Percentiles rank a stretch among this genome's conserved stretches.
These are phyloP conservation scores for Rhodotorula paludigena DNA, from an alignment of 768 basidiomycete species.

Conservation along the genomic window DNA sequence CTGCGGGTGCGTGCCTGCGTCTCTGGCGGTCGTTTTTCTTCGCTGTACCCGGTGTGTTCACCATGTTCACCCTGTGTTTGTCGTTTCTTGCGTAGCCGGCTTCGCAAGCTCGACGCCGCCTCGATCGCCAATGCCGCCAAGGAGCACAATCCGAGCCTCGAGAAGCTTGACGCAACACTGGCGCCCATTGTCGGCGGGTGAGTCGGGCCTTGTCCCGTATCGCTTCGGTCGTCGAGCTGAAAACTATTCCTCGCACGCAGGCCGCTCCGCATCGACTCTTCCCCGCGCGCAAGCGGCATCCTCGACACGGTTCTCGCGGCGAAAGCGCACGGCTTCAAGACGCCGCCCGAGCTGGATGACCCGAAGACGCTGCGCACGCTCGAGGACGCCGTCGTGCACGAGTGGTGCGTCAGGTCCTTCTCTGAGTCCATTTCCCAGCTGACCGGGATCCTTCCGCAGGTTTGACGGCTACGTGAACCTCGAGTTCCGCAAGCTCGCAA, in stretches of 20 bases:
- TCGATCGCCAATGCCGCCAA: slow-evolving; percentile 53
- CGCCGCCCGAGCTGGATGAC: slow-evolving; percentile 70
- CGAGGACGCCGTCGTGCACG: slow-evolving; percentile 66
- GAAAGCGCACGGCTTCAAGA: slow-evolving; percentile 63
- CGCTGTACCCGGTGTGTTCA: too few species aligned
- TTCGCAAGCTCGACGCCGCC: slow-evolving; percentile 23
- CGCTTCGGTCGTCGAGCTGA: slow-evolving; percentile 47
- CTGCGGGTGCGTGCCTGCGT: slow-evolving; percentile 6
- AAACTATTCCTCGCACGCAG: slow-evolving; percentile 54
- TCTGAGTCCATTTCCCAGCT: neutral
- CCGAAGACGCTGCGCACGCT: slow-evolving; percentile 58
- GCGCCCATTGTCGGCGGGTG: slow-evolving; percentile 46
- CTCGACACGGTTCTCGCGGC: slow-evolving; percentile 64
- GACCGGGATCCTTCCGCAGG: slow-evolving; percentile 23
- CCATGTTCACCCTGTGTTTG: neutral
- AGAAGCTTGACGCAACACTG: slow-evolving; percentile 60
- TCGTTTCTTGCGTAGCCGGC: neutral
- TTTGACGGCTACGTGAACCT: slow-evolving; percentile 59
- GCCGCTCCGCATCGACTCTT: slow-evolving; percentile 65
- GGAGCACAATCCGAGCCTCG: slow-evolving; percentile 60
- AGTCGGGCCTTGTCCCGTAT: neutral
- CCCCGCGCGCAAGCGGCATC: slow-evolving; percentile 68
- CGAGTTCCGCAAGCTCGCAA: slow-evolving; percentile 68
- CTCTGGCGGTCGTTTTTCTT: neutral
- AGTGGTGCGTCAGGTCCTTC: slow-evolving; percentile 61